Conservation (phyloP, 106 monocot genomes). For the Acorus calamus region DNA sequence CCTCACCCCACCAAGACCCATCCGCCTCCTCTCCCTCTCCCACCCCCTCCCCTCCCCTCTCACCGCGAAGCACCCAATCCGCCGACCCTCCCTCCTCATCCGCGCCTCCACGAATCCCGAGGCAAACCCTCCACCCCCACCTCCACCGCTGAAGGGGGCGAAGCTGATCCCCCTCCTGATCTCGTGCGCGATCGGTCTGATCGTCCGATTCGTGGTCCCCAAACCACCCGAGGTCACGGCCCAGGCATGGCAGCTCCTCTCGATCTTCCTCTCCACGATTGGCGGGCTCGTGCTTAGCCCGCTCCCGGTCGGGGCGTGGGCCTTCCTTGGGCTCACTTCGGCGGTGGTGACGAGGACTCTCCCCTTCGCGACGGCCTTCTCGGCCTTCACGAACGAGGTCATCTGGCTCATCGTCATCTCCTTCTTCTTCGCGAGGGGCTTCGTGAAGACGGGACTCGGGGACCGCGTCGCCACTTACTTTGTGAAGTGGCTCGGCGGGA, state of each 20-base stretch:
- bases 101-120: slow-evolving; percentile 3
- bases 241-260: slow-evolving; percentile 86
- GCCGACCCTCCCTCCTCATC: neutral
- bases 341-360: slow-evolving; percentile 57
- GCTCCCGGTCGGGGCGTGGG: slow-evolving; percentile 89
- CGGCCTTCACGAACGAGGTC: slow-evolving; percentile 77
- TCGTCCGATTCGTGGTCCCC: slow-evolving; percentile 63
- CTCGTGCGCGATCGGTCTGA: slow-evolving; percentile 66
- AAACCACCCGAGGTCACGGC: slow-evolving; percentile 48
- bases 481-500: slow-evolving; percentile 86
- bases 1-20: neutral
- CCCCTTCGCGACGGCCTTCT: slow-evolving; percentile 64
- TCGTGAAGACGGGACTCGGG: slow-evolving; percentile 91
- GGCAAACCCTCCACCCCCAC: neutral
- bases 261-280: slow-evolving; percentile 86
- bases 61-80: neutral
- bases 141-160: slow-evolving; percentile 27
- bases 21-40: slow-evolving; percentile 1
- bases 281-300: slow-evolving; percentile 76
- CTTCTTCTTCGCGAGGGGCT: slow-evolving; percentile 94
- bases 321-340: slow-evolving; percentile 67
- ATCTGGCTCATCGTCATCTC: slow-evolving; percentile 96
- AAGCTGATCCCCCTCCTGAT: slow-evolving; percentile 56
- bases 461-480: slow-evolving; percentile 80
- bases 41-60: neutral